phyloP scores from a whole-genome alignment of 441 rosid species.

The Breynia disticha region DNA sequence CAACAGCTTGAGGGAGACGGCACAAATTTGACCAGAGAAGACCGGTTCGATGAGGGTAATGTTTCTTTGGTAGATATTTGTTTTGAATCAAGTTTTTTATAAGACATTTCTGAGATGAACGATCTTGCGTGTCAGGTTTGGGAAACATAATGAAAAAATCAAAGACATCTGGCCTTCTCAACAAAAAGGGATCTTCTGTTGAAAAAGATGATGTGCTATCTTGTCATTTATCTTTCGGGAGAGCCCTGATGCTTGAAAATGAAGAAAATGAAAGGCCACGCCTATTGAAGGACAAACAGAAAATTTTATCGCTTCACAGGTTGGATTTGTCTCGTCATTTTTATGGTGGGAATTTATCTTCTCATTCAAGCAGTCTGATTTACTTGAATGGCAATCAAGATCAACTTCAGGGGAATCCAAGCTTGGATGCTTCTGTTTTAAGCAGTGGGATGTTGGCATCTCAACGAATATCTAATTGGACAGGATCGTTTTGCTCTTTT shows the following conservation, averaged over 20 bases:
- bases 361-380: conserved; percentile 19
- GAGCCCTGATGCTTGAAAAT: conserved; percentile 14
- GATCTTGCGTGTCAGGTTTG: conserved; percentile 30
- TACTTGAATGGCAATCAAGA: conserved; percentile 10
- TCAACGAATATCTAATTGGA: conserved; percentile 27
- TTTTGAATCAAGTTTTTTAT: conserved; percentile 13
- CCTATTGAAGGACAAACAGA: conserved; percentile 18
- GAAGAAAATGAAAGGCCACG: conserved; percentile 23
- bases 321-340: conserved; percentile 17
- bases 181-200: conserved; percentile 19
- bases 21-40: conserved; percentile 23
- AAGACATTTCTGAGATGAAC: conserved; percentile 18
- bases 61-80: conserved; percentile 15
- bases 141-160: conserved; percentile 14
- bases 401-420: conserved; percentile 13
- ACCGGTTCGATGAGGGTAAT: conserved; percentile 48
- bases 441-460: conserved; percentile 15
- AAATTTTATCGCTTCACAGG: conserved; percentile 17
- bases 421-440: conserved; percentile 17
- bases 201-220: conserved; percentile 18
- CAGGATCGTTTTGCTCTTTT: conserved; percentile 23
- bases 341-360: conserved; percentile 11
- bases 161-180: conserved; percentile 19
- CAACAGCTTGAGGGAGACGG: conserved; percentile 24
- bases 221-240: conserved; percentile 24